Evolutionary conservation across 345 rosid genomes (phyloP), one percentile per base, ranked within the genome.

Genomic region (Corymbia maculata): DNA sequence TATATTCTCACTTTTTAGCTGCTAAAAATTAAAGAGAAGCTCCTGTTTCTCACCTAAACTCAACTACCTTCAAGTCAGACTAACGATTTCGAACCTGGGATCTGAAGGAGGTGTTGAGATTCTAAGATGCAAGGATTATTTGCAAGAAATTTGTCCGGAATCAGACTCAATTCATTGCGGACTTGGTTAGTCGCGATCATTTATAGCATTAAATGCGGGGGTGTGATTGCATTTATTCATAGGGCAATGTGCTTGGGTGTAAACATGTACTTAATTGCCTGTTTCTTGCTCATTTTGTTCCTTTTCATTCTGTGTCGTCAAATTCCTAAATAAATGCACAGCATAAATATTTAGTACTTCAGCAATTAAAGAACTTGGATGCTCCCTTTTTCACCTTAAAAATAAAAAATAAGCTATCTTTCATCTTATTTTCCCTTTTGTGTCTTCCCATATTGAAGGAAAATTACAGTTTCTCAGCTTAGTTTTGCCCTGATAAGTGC

Each of bases 401-500:
- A 85, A 51, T 24, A 24, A 50, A 44, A 85, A 51, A 24, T n/a
- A n/a, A n/a, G n/a, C n/a, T n/a, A n/a, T 36, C 86, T 50, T 26
- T 85, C 51, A 26, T 50, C 12, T 45, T 51, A 17, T 13, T 45
- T 4, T 32, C 57, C 57, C 32, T 85, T 85, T 17, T 15, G 14
- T 15, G n/a, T 14, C 8, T 30, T 50, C 12, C 30, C 42, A 42
- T 17, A 30, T 30, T 44, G 53, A 85, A n/a, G 42, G 26, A 52
- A 61, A 49, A 36, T 55, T n/a, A n/a, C 75, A 85, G 16, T 50
- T 86, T 84, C 66, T 88, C 85, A 90, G 53, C 93, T 79, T 16
- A 93, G 61, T 89, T 93, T 96, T 24, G 95, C 95, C 59, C 88
- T 92, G n/a, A 95, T 88, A 51, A 95, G 89, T 55, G 96, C 94